Evolutionary conservation across 352 stramenopile genomes (phyloP).

Genomic region (Detonula confervacea): DNA sequence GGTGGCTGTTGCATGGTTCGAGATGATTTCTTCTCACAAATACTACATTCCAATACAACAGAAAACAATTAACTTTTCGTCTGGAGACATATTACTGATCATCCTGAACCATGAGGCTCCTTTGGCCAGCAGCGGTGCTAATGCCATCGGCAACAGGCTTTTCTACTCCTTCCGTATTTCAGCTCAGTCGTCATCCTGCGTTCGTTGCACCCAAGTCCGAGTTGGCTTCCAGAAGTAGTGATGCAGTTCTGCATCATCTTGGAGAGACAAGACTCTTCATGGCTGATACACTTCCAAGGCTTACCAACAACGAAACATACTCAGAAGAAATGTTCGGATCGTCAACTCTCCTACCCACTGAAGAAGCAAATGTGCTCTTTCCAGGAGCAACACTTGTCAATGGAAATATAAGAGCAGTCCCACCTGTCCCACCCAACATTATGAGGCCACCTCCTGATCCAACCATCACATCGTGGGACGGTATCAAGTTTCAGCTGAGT

Average conservation of each 20-base stretch:
- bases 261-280: neutral
- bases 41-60: no score
- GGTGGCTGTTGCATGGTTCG: no score
- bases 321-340: slow-evolving; percentile 10
- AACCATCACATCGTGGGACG: slow-evolving; percentile 24
- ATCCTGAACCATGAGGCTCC: slow-evolving; percentile 26
- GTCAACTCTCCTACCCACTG: neutral
- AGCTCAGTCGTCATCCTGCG: neutral
- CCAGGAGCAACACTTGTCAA: slow-evolving; percentile 23
- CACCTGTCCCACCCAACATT: slow-evolving; percentile 8
- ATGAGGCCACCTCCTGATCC: slow-evolving; percentile 41
- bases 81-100: no score
- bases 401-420: slow-evolving; percentile 8
- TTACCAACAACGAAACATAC: slow-evolving; percentile 16
- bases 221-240: neutral
- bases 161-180: slow-evolving; percentile 1
- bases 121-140: slow-evolving; percentile 18
- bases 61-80: no score
- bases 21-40: no score
- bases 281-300: neutral
- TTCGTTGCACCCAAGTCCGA: slow-evolving; percentile 7
- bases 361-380: slow-evolving; percentile 34
- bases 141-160: slow-evolving; percentile 10
- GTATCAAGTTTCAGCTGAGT: slow-evolving; percentile 52
- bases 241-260: neutral